Conservation (phyloP, 371 early-diverging fungal species). For the Syncephalis plumigaleata region DNA sequence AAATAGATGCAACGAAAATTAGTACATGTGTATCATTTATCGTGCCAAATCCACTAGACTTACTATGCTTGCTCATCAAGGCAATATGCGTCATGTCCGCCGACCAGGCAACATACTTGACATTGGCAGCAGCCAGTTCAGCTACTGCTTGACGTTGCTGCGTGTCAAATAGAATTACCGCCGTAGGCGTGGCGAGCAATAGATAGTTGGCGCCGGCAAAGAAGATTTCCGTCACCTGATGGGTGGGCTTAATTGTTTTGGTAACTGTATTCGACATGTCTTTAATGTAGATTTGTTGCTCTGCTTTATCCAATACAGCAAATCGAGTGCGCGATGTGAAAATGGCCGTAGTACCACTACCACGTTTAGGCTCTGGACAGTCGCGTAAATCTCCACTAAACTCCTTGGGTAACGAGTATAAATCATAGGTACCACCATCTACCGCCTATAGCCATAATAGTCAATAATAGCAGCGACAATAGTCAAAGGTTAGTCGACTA, state of each 20-base stretch:
- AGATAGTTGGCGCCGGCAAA: constrained; percentile 70
- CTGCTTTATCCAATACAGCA: constrained; percentile 75
- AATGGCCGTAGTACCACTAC: constrained; percentile 62
- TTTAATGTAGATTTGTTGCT: constrained; percentile 56
- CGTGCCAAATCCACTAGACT: constrained; percentile 7
- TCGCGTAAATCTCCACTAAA: constrained; percentile 39
- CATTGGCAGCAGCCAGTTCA: constrained; percentile 57
- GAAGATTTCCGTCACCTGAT: constrained; percentile 63
- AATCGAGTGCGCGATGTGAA: constrained; percentile 92
- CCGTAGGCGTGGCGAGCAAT: constrained; percentile 61
- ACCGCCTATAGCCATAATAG: constrained; percentile 19
- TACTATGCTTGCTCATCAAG: constrained; percentile 80
- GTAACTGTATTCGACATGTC: constrained; percentile 68
- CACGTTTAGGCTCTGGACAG: constrained; percentile 47
- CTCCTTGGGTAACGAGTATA: constrained; percentile 65
- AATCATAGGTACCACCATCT: constrained; percentile 80
- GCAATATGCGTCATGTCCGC: constrained; percentile 74
- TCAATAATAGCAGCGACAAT: constrained; percentile 1
- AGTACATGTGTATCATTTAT: constrained; percentile 2
- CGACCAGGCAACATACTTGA: constrained; percentile 85
- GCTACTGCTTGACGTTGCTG: constrained; percentile 55
- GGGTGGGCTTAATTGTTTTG: constrained; percentile 72
- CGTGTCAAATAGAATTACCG: constrained; percentile 77
- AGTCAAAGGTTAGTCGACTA: too few species aligned
- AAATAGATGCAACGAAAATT: constrained; percentile 2